Evolutionary conservation across 176 grass and related monocot species (phyloP).

Genomic region (Oryza coarctata): DNA sequence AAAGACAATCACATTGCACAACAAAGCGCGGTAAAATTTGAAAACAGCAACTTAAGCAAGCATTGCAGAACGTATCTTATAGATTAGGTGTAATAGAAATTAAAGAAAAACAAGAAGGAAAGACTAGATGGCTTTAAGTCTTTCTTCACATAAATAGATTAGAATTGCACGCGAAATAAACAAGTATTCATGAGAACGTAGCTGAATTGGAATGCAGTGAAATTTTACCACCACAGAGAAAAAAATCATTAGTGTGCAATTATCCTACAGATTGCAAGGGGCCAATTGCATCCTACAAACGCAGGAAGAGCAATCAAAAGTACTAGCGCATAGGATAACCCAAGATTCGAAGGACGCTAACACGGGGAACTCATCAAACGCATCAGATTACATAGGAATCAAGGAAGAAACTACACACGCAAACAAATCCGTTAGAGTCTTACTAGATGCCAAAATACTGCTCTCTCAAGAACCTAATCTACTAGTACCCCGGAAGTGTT

Average conservation of each 20-base stretch:
- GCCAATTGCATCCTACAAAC: background rate
- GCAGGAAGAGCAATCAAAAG: background rate
- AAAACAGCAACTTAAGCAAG: background rate
- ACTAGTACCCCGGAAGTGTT: no score
- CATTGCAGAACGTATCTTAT: background rate
- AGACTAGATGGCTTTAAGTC: background rate
- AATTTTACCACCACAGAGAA: no score
- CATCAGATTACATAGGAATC: background rate
- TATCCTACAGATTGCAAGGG: background rate
- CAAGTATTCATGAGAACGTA: background rate
- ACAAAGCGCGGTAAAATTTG: background rate
- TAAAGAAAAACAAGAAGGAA: background rate
- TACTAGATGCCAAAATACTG: no score
- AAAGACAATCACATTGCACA: background rate
- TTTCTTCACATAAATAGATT: background rate
- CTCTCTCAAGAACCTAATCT: background rate
- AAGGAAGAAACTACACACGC: no score
- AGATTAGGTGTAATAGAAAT: background rate
- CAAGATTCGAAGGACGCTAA: background rate
- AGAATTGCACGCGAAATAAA: background rate
- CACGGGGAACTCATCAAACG: background rate
- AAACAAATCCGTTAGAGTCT: no score
- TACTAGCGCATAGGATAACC: background rate
- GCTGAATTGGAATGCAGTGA: background rate
- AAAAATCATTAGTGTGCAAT: background rate